phyloP scores from a whole-genome alignment of 371 early-diverging fungal species.

The Quaeritorhiza haematococci region DNA sequence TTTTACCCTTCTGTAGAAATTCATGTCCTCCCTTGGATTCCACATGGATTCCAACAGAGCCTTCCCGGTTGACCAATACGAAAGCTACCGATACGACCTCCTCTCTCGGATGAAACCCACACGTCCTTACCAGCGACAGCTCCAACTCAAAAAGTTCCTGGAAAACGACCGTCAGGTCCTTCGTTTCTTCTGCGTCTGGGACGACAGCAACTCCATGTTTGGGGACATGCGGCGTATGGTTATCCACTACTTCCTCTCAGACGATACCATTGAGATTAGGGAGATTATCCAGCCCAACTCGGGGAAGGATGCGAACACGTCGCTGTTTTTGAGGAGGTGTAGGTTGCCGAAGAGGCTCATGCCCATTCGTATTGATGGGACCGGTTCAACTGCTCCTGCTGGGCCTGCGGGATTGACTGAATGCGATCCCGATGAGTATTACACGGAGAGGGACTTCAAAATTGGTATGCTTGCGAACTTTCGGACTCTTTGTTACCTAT shows the following conservation, averaged over 20 bases:
- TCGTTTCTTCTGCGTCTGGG: conserved; percentile 56
- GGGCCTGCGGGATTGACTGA: conserved; percentile 3
- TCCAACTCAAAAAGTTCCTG: conserved; percentile 46
- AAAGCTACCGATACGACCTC: conserved; percentile 35
- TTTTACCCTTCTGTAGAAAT: conserved; percentile 27
- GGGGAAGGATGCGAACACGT: conserved; percentile 41
- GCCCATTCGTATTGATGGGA: background rate
- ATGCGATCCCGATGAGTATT: conserved; percentile 32
- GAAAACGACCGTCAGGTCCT: conserved; percentile 55
- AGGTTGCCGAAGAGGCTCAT: conserved; percentile 36
- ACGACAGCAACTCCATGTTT: conserved; percentile 47
- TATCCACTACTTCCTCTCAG: conserved; percentile 49
- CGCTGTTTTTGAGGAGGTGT: conserved; percentile 40
- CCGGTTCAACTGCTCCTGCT: background rate
- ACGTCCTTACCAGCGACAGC: conserved; percentile 37
- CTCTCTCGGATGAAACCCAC: conserved; percentile 42
- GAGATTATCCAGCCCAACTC: conserved; percentile 45
- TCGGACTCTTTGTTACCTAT: no score
- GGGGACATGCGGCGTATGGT: conserved; percentile 53
- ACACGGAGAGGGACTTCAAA: conserved; percentile 41
- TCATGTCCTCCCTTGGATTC: conserved; percentile 25
- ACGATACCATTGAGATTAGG: conserved; percentile 51
- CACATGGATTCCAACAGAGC: conserved; percentile 28
- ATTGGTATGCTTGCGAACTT: no score
- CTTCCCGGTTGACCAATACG: conserved; percentile 46